Base-by-base conservation (phyloP, 2,329 filamentous ascomycete species). In the Penicillium italicum region DNA sequence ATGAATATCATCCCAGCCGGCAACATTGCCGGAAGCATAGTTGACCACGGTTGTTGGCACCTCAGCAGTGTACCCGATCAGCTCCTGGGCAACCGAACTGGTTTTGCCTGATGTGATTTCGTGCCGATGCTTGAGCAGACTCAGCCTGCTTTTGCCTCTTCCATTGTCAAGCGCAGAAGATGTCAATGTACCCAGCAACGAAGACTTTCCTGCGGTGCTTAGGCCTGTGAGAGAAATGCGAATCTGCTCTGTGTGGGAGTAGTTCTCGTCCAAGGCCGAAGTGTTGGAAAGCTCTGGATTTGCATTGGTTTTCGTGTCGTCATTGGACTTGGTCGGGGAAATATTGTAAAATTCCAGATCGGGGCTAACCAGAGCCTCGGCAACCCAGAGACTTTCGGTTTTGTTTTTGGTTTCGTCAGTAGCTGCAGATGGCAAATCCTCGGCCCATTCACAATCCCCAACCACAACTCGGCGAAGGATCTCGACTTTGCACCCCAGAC, bases 1-100 rank as follows among this genome's bases (percentile, higher is more conserved):
- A 71, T 99, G 94, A 50, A 97, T 94, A 69, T 97, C 93, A 50
- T 90, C 86, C 94, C 94, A 99, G 0, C 91, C 92, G 56, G 91
- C 89, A 44, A 97, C 87, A 68, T 96, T 91, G 14, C 86, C 87
- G 57, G 88, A 87, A 3, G 89, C 87, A 70, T 95, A 97, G 70
- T 96, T 97, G 66, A 96, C 66, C 48, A 79, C 72, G 7, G 59
- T 50, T 10, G 62, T 37, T 6, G 62, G 43, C 3, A 53, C 42
- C 34, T 56, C 59, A 7, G 66, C 61, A 40, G 82, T 80, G 70
- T 97, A 99, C 8, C 94, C 94, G 59, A 99, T 83, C 10, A 99
- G 80, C 71, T 97, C 94, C 67, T 97, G 93, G 0, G 94, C 90
- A 42, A 99, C 88, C 6, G 93, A 97, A 69, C 91, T 97, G 1